phyloP scores from a whole-genome alignment of 495 filamentous ascomycete species.

The Ramalina peruviana region DNA sequence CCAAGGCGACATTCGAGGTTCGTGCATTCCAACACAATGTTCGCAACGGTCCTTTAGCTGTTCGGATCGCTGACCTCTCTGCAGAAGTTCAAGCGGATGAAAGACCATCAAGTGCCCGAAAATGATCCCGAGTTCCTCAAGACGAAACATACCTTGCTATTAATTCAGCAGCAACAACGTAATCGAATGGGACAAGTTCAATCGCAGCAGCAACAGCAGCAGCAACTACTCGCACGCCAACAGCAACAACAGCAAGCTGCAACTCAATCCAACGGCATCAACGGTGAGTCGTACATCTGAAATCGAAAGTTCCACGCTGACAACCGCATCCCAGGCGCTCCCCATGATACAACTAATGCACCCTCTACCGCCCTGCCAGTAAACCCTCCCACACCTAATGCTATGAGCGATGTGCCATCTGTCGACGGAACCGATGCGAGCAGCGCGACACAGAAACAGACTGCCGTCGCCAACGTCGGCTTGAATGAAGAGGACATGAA shows the following conservation, averaged over 20 bases:
- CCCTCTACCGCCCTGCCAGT: slow-evolving; percentile 22
- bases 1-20: slow-evolving; percentile 10
- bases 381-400: slow-evolving; percentile 13
- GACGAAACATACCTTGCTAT: slow-evolving; percentile 48
- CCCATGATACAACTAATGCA: slow-evolving; percentile 11
- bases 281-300: slow-evolving; percentile 28
- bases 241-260: slow-evolving; percentile 24
- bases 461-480: slow-evolving; percentile 30
- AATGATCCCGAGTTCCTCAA: slow-evolving; percentile 73
- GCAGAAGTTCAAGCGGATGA: slow-evolving; percentile 74
- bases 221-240: slow-evolving; percentile 33
- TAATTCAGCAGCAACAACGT: slow-evolving; percentile 48
- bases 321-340: background rate
- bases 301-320: background rate
- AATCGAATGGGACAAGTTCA: slow-evolving; percentile 29
- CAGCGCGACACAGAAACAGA: slow-evolving; percentile 13
- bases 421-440: slow-evolving; percentile 14
- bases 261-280: slow-evolving; percentile 30
- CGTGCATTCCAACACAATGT: slow-evolving; percentile 3
- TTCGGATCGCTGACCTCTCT: background rate
- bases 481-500: slow-evolving; percentile 60
- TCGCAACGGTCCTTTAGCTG: slow-evolving; percentile 17
- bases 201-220: slow-evolving; percentile 27
- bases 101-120: slow-evolving; percentile 54
- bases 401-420: background rate